phyloP scores from a whole-genome alignment of 2,329 filamentous ascomycete species.

The Zasmidium angulare region DNA sequence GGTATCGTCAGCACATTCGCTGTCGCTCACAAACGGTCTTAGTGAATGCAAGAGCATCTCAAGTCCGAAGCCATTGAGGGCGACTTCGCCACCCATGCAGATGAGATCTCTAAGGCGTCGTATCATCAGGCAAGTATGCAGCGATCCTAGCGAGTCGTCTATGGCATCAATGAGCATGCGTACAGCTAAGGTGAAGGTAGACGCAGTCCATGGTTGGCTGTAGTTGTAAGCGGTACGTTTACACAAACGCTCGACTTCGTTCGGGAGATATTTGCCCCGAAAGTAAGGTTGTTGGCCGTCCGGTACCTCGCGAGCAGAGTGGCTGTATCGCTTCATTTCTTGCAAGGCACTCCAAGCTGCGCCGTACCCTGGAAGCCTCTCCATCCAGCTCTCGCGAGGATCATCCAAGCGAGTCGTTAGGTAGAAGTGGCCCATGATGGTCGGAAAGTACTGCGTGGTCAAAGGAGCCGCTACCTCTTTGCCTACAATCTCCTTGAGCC shows the following conservation, averaged over 20 bases:
- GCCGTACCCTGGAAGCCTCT: conserved; percentile 46
- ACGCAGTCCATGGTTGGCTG: conserved; percentile 24
- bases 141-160: conserved; percentile 76
- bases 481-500: conserved; percentile 58
- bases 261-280: conserved; percentile 71
- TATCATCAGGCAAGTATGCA: conserved; percentile 83
- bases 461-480: conserved; percentile 60
- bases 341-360: conserved; percentile 64
- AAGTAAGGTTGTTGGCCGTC: conserved; percentile 86
- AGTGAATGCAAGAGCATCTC: conserved; percentile 87
- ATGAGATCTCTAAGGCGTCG: conserved; percentile 82
- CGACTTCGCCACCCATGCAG: conserved; percentile 70
- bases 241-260: conserved; percentile 77
- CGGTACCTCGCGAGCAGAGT: conserved; percentile 66
- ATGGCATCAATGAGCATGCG: conserved; percentile 78
- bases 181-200: conserved; percentile 43
- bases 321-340: conserved; percentile 67
- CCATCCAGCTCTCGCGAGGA: conserved; percentile 60
- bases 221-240: conserved; percentile 68
- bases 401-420: conserved; percentile 72
- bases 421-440: conserved; percentile 75
- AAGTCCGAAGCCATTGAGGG: conserved; percentile 76
- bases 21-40: conserved; percentile 74
- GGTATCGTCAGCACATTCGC: conserved; percentile 86
- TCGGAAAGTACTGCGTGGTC: conserved; percentile 69